Evolutionary conservation across 1,284 basidiomycete species (phyloP).

Genomic region (Apiotrichum gamsii): DNA sequence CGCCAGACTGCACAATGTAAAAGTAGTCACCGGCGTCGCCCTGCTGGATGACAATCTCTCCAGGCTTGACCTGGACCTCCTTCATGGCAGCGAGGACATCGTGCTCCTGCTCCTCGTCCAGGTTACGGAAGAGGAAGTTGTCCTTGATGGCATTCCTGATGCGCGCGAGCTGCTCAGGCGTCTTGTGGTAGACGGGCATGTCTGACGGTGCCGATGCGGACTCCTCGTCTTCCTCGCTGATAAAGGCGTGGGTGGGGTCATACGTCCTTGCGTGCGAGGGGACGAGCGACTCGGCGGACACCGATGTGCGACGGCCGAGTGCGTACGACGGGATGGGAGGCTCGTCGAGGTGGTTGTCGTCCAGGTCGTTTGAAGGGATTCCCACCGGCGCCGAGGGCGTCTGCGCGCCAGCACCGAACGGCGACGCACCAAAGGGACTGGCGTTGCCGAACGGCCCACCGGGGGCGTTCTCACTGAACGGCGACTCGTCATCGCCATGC

Average conservation of each 20-base stretch:
- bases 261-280: conserved; percentile 56
- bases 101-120: conserved; percentile 91
- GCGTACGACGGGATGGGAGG: conserved; percentile 55
- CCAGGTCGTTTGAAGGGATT: conserved; percentile 34
- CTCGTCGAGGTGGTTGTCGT: conserved; percentile 19
- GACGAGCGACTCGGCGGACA: conserved; percentile 93
- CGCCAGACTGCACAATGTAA: conserved; percentile 89
- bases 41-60: conserved; percentile 87
- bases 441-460: conserved; percentile 11
- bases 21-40: conserved; percentile 96
- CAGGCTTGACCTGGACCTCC: conserved; percentile 66
- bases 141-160: conserved; percentile 80
- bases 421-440: conserved; percentile 26
- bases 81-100: conserved; percentile 95
- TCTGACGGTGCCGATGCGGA: conserved; percentile 31
- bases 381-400: conserved; percentile 56
- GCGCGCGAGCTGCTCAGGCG: conserved; percentile 73
- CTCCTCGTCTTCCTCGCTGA: conserved; percentile 40
- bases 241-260: conserved; percentile 25
- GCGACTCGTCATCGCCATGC: conserved; percentile 13
- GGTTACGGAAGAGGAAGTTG: conserved; percentile 92
- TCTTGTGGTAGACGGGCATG: conserved; percentile 70
- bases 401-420: conserved; percentile 36
- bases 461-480: conserved; percentile 27
- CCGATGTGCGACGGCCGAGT: conserved; percentile 83